Evolutionary conservation across 768 basidiomycete species (phyloP), one percentile per base, ranked within the genome.

Genomic region (Trametopsis cervina): DNA sequence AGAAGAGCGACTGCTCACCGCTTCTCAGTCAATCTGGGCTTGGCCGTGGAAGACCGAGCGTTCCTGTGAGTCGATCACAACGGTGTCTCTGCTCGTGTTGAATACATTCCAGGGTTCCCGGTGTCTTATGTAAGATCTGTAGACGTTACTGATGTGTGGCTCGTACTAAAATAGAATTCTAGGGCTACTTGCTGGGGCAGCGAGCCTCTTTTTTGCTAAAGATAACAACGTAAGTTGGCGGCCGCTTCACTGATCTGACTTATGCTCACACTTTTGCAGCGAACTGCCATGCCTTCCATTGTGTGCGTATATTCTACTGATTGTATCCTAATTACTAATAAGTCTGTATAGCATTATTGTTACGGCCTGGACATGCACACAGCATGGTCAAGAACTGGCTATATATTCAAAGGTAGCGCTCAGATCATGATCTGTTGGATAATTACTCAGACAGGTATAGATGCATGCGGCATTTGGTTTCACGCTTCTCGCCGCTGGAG

Each of bases 311-410:
- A 3, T 42, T 44, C 52, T 3, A 22, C 38, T 25, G 13, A 22
- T 26, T 23, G 5, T 4, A 51, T 12, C 4, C 35, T 21, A 11
- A 33, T 15, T 21, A n/a, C n/a, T n/a, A n/a, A 17, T 17, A 7
- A 36, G 26, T 4, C 46, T 20, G 1, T 35, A 27, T 50, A 91
- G 86, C 41, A 84, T 94, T 54, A 82, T 91, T 49, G 70, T 96
- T 50, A 96, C 94, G 0, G 94, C 93, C 5, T 95, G 88, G 83
- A 91, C 85, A 0, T 94, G 96, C 88, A 85, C 87, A 0, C 82
- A 89, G 38, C 93, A 96, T 54, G 78, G 79, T 0, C 93, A 97
- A 68, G 81, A 78, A 4, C 72, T 92, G 42, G 83, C 81, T 80
- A 70, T 94, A 33, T 90, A 89, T 90, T 1, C 81, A 81, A 69